These are phyloP conservation scores for Plasmodium fragile DNA, from an alignment of 169 alveolate species.

Conservation along the genomic window DNA sequence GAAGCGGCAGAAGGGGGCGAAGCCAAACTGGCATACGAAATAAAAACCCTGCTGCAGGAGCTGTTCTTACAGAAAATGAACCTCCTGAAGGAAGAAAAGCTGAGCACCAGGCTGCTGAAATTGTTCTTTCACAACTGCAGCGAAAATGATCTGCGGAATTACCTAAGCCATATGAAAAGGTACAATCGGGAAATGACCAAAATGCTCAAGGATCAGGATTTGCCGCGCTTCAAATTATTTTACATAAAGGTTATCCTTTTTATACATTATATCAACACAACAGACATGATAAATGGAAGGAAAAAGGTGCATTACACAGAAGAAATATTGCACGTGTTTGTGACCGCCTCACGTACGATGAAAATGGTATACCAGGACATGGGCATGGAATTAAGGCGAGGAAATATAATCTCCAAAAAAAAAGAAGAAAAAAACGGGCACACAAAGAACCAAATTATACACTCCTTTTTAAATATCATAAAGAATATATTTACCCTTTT, in stretches of 20 bases:
- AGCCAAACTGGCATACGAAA: slow-evolving; percentile 8
- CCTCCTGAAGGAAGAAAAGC: slow-evolving; percentile 42
- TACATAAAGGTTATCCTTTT: slow-evolving; percentile 63
- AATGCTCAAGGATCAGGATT: slow-evolving; percentile 8
- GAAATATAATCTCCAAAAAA: not conserved
- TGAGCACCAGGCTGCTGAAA: slow-evolving; percentile 34
- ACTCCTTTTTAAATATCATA: slow-evolving; percentile 50
- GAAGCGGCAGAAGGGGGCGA: not conserved
- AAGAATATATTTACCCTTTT: slow-evolving; percentile 48
- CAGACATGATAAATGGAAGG: slow-evolving; percentile 10
- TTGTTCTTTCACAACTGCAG: slow-evolving; percentile 35
- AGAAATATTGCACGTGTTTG: slow-evolving; percentile 26
- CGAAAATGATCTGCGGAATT: slow-evolving; percentile 38
- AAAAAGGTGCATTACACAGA: slow-evolving; percentile 15
- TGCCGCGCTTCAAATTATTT: slow-evolving; percentile 40
- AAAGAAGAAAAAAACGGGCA: not conserved
- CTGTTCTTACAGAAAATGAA: slow-evolving; percentile 39
- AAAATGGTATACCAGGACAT: slow-evolving; percentile 22
- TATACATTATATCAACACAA: slow-evolving; percentile 33
- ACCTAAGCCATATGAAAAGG: slow-evolving; percentile 26
- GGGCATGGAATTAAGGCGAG: not conserved
- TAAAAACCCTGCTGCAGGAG: slow-evolving; percentile 11
- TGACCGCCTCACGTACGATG: slow-evolving; percentile 20
- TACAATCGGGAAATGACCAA: slow-evolving; percentile 6
- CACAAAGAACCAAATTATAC: slow-evolving; percentile 42